Evolutionary conservation across 306 rosid species (phyloP).

Genomic region (Luffa aegyptiaca): DNA sequence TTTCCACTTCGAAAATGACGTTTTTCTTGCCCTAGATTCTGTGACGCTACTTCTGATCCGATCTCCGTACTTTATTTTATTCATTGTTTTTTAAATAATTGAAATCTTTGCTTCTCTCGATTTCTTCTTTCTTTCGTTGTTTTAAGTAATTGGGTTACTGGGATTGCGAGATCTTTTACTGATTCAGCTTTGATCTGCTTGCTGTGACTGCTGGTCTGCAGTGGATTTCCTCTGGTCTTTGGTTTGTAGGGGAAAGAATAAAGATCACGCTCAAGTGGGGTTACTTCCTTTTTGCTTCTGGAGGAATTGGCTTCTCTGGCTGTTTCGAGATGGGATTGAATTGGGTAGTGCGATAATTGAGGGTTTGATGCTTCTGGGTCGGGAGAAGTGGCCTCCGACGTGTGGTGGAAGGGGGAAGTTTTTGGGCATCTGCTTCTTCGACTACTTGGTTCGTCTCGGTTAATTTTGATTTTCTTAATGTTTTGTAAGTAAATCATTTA

Average conservation of each 20-base stretch:
- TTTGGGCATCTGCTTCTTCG: constrained; percentile 45
- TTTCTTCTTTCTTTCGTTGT: not conserved
- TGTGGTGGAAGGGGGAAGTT: constrained; percentile 29
- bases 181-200: constrained; percentile 15
- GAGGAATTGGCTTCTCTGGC: not conserved
- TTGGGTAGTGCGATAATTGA: constrained; percentile 15
- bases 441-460: constrained; percentile 14
- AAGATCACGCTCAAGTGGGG: not conserved
- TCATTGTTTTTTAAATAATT: not conserved
- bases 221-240: constrained; percentile 15
- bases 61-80: constrained; percentile 18
- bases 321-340: constrained; percentile 8
- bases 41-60: constrained; percentile 39
- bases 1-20: constrained; percentile 14
- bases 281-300: not conserved
- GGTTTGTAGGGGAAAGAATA: not conserved
- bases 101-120: not conserved
- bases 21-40: constrained; percentile 36
- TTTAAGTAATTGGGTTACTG: not conserved
- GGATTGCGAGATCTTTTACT: constrained; percentile 35
- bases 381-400: constrained; percentile 13
- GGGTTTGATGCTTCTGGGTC: constrained; percentile 15
- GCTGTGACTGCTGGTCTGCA: constrained; percentile 9
- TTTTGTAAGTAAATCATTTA: not conserved
- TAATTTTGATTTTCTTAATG: not conserved